A percentile compares a stretch with the other conserved stretches of the same genome.
These are phyloP conservation scores for Cornus kousa DNA, from an alignment of 148 eudicot species.

Conservation along the genomic window DNA sequence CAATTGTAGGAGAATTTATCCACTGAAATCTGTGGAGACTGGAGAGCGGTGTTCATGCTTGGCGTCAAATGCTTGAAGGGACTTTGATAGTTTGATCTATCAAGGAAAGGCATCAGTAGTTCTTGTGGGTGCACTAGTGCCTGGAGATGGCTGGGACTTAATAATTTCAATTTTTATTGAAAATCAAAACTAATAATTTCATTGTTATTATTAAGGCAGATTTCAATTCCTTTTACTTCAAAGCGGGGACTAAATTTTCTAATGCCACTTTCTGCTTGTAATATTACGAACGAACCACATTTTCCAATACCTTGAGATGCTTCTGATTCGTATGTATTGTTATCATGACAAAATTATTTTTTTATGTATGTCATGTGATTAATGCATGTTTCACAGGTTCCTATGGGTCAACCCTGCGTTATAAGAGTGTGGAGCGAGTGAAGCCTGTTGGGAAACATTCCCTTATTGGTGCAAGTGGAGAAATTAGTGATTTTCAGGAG, in stretches of 20 bases:
- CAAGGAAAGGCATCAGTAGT: not conserved
- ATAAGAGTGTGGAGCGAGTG: conserved; percentile 88
- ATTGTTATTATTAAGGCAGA: not conserved
- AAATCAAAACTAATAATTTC: not conserved
- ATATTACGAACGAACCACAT: not conserved
- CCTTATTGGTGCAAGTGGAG: conserved; percentile 90
- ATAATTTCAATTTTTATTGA: not conserved
- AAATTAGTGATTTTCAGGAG: conserved; percentile 96
- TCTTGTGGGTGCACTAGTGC: not conserved
- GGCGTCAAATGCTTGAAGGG: no score
- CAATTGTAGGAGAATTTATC: no score
- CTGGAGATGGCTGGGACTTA: not conserved
- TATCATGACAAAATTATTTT: not conserved
- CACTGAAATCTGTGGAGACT: no score
- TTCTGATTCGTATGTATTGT: not conserved
- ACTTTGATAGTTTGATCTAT: no score
- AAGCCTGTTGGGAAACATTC: conserved; percentile 92
- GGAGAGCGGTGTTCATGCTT: no score
- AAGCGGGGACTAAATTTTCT: not conserved
- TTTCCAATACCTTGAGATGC: not conserved
- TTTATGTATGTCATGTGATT: not conserved
- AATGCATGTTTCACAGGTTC: conserved; percentile 54
- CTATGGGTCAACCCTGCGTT: conserved; percentile 90
- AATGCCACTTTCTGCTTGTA: not conserved
- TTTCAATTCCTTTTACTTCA: no score